Evolutionary conservation across 1,284 basidiomycete genomes (phyloP), one percentile per base, ranked within the genome.

Genomic region (Ceratobasidium papillatum): DNA sequence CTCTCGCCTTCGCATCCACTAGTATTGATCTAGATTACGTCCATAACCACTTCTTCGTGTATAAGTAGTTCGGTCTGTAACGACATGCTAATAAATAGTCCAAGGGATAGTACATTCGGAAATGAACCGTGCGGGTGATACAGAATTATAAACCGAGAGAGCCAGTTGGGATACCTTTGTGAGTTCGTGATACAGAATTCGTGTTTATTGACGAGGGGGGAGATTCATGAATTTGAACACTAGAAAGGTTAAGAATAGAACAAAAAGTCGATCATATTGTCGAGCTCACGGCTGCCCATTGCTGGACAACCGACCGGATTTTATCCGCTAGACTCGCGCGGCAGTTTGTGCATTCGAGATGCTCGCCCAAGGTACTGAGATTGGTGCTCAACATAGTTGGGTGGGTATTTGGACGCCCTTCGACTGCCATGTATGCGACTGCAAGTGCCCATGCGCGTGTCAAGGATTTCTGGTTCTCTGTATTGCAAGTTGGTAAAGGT

Each of bases 401-500:
- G 19, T 69, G 64, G 22, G 73, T 41, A 43, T 75, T 58, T 19
- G 77, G 76, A 19, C 68, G 63, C 32, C 30, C 74, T 36, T 73
- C 69, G 69, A 74, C 68, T 34, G 76, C 43, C 41, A 77, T 64
- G 63, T 77, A 77, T 62, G 77, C 77, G 34, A 75, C 68, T 8
- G 72, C 77, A 32, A 77, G 56, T n/a, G 77, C 76, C 77, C 77
- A 77, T 5, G 77, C 77, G 17, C 77, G 56, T 1, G 58, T 47
- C 65, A 77, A 34, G n/a, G 68, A 69, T 45, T 73, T 69, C 25
- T 75, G 76, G 36, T 76, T 72, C 11, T 76, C 75, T 34, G 22
- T 38, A 59, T 59, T 71, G 58, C 77, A 77, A 17, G 52, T 56
- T 36, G 41, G 43, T n/a, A 43, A 61, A 11, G 89, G 88, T 14